Evolutionary conservation across 495 filamentous ascomycete genomes (phyloP).

Genomic region (Hyaloscypha variabilis): DNA sequence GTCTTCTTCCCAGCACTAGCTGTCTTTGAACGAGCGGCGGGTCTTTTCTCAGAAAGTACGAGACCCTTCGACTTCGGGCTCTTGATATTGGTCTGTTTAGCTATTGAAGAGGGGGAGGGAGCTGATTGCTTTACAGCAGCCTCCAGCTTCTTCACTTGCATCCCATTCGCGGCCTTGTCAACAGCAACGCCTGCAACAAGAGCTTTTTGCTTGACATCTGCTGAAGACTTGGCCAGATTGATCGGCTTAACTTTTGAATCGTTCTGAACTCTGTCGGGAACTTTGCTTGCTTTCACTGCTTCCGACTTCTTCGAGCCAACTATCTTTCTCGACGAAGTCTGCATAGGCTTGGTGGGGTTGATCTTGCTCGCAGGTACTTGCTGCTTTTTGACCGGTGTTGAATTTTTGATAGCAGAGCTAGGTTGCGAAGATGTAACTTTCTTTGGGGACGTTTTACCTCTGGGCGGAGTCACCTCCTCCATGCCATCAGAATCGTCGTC

Average conservation of each 20-base stretch:
- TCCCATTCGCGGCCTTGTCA: not conserved
- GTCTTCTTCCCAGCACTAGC: not conserved
- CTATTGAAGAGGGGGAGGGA: not conserved
- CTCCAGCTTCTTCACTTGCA: slow-evolving; percentile 3
- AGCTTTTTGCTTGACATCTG: not conserved
- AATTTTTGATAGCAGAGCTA: not conserved
- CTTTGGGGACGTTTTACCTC: slow-evolving; percentile 13
- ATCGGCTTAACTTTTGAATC: not conserved
- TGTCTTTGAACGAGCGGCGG: not conserved
- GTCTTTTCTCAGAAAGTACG: no score
- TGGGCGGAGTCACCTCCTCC: not conserved
- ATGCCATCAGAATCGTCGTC: slow-evolving; percentile 18
- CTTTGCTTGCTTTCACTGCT: not conserved
- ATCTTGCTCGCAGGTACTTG: not conserved
- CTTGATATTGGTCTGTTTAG: not conserved
- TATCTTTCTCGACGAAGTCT: not conserved
- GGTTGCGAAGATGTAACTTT: not conserved
- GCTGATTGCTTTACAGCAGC: not conserved
- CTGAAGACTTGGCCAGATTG: not conserved
- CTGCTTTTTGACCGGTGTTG: slow-evolving; percentile 2
- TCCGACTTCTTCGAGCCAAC: slow-evolving; percentile 1
- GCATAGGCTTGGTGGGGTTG: not conserved
- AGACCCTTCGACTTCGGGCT: not conserved
- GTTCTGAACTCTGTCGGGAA: not conserved
- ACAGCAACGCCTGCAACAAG: not conserved